Percentiles rank a stretch among this genome's conserved stretches.
These are phyloP conservation scores for Russula foetens DNA, from an alignment of 768 basidiomycete genomes.

Conservation along the genomic window DNA sequence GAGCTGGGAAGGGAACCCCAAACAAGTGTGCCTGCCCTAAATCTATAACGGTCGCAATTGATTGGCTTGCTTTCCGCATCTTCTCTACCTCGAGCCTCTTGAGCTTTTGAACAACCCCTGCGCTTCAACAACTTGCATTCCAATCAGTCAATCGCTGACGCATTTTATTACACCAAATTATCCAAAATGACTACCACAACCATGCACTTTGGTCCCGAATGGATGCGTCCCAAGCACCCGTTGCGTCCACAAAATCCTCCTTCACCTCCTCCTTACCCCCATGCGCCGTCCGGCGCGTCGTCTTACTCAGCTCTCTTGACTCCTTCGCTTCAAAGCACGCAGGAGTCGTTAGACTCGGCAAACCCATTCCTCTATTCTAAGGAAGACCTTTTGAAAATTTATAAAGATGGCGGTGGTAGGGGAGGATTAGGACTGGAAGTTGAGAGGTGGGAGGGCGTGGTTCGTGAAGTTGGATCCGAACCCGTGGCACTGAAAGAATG, in stretches of 20 bases:
- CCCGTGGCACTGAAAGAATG: constrained; percentile 75
- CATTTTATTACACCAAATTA: not conserved
- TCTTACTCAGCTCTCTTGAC: constrained; percentile 69
- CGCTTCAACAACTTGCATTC: constrained; percentile 4
- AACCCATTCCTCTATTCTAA: constrained; percentile 85
- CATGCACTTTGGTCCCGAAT: constrained; percentile 89
- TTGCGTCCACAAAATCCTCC: constrained; percentile 49
- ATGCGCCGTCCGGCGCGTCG: constrained; percentile 42
- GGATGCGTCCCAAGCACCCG: constrained; percentile 81
- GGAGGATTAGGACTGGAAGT: constrained; percentile 77
- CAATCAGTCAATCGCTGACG: not conserved
- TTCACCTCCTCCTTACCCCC: constrained; percentile 41
- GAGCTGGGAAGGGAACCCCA: no score
- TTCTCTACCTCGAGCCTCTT: not conserved
- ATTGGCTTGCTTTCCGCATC: not conserved
- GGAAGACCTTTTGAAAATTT: constrained; percentile 78
- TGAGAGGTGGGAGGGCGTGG: constrained; percentile 84
- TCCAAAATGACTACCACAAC: constrained; percentile 49
- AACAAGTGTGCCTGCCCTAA: constrained; percentile 17
- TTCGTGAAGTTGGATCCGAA: constrained; percentile 63
- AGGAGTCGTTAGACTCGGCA: constrained; percentile 51
- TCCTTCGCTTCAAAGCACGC: constrained; percentile 38
- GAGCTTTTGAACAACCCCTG: not conserved
- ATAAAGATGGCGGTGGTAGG: constrained; percentile 68
- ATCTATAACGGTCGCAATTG: constrained; percentile 1